These are phyloP conservation scores for Oryza nivara DNA, from an alignment of 176 grass and related monocot genomes.

Conservation along the genomic window DNA sequence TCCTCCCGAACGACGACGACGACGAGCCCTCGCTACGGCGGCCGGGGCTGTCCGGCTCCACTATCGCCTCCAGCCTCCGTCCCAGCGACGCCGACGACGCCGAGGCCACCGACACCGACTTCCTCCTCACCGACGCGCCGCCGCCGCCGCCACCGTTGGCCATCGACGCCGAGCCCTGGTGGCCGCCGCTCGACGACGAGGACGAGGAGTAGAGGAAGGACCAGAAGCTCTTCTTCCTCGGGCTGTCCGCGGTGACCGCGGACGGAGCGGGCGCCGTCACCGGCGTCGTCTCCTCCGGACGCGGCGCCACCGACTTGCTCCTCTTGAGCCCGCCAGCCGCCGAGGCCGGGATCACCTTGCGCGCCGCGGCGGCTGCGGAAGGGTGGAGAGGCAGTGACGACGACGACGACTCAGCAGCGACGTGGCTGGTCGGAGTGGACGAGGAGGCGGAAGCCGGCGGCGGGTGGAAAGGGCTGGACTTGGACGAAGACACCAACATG, in stretches of 20 bases:
- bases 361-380: neutral
- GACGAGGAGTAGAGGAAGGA: constrained; percentile 87
- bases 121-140: constrained; percentile 46
- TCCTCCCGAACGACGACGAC: constrained; percentile 80
- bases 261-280: neutral
- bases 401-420: constrained; percentile 23
- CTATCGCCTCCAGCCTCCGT: constrained; percentile 53
- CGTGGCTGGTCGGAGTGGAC: constrained; percentile 48
- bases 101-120: constrained; percentile 55
- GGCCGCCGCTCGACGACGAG: constrained; percentile 23
- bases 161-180: constrained; percentile 28
- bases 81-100: constrained; percentile 32
- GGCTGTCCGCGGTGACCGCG: constrained; percentile 57
- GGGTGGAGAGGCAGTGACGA: constrained; percentile 26
- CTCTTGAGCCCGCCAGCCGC: constrained; percentile 45
- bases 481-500: constrained; percentile 89
- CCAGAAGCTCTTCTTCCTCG: constrained; percentile 99
- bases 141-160: neutral
- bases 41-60: constrained; percentile 65
- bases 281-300: constrained; percentile 47
- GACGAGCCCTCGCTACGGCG: constrained; percentile 70
- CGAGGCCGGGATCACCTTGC: neutral
- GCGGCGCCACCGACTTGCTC: constrained; percentile 89
- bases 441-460: constrained; percentile 49
- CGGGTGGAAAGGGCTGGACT: constrained; percentile 75